These are phyloP conservation scores for Triangularia setosa DNA, from an alignment of 2,329 filamentous ascomycete genomes.

Conservation along the genomic window DNA sequence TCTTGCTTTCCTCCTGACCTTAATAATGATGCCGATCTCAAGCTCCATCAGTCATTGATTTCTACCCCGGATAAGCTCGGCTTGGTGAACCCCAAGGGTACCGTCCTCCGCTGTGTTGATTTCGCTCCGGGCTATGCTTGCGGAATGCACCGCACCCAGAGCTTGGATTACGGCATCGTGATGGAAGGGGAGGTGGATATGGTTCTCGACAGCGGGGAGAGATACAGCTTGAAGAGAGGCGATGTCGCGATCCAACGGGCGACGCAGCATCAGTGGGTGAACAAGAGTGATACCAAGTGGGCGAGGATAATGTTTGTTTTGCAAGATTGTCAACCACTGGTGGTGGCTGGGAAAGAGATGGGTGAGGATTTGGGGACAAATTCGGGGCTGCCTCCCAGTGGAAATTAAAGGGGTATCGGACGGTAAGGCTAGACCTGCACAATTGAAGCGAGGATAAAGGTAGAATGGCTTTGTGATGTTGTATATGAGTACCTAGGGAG, in stretches of 20 bases:
- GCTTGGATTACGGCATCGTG: slow-evolving; percentile 46
- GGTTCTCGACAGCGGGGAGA: slow-evolving; percentile 44
- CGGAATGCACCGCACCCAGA: slow-evolving; percentile 45
- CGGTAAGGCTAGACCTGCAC: background rate
- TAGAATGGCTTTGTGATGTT: too few species aligned
- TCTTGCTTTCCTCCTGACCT: slow-evolving; percentile 37
- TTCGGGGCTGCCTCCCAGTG: slow-evolving; percentile 24
- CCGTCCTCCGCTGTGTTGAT: slow-evolving; percentile 43
- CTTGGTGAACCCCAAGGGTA: slow-evolving; percentile 32
- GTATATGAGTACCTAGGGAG: too few species aligned
- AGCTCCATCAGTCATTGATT: slow-evolving; percentile 33
- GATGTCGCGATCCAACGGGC: slow-evolving; percentile 47
- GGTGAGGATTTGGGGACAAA: slow-evolving; percentile 26
- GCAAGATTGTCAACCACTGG: slow-evolving; percentile 25
- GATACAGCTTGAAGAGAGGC: slow-evolving; percentile 37
- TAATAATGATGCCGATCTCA: slow-evolving; percentile 39
- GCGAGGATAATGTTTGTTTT: slow-evolving; percentile 35
- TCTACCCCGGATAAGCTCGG: slow-evolving; percentile 36
- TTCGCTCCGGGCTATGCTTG: slow-evolving; percentile 40
- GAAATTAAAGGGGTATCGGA: slow-evolving; percentile 15
- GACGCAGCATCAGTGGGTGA: slow-evolving; percentile 45
- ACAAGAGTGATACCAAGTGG: slow-evolving; percentile 39
- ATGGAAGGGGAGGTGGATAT: slow-evolving; percentile 46
- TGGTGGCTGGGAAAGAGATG: slow-evolving; percentile 20
- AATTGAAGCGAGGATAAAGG: too few species aligned